Evolutionary conservation across 495 filamentous ascomycete genomes (phyloP), one percentile per base, ranked within the genome.

Genomic region (Delitschia confertaspora): DNA sequence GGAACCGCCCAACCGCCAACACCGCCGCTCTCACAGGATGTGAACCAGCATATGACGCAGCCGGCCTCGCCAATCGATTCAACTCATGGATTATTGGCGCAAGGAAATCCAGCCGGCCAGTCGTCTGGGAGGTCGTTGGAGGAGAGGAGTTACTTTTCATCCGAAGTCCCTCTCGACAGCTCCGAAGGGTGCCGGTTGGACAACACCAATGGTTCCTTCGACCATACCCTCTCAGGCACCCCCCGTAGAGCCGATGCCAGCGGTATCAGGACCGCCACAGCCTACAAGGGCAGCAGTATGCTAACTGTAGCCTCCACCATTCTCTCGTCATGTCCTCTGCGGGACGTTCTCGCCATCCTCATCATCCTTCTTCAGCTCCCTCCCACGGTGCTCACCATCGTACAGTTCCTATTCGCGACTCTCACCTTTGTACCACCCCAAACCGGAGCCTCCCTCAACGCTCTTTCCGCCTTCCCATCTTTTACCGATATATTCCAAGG

Each of bases 291-390:
- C 38, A 79, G 82, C 45, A 77, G 33, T 17, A 38, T 81, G 33
- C 63, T 91, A 42, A 76, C 80, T 51, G 64, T 88, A 41, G 78
- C 79, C 35, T 73, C 83, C 48, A 95, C 89, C 30, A 91, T 98
- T 46, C 76, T 98, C 49, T 74, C 75, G 49, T 88, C 86, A 19
- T 94, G 87, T 57, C 91, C 91, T 18, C 78, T 95, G 51, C 80
- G 84, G 63, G 91, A 99, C 69, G 95, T 91, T 42, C 85, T 99
- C 65, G 88, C 91, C 58, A 94, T 99, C 60, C 73, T 99, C 60
- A 95, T 99, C 63, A 82, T 99, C 60, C 77, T 99, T 42, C 79
- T 99, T 57, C 91, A 95, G 62, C 77, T 95, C n/a, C 88, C 93
- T 19, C 85, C 89, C 18, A 85, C 87, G 54, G 76, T 93, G 42